These are phyloP conservation scores for Lipomyces yamadae DNA, from an alignment of 805 yeast genomes.

Conservation along the genomic window DNA sequence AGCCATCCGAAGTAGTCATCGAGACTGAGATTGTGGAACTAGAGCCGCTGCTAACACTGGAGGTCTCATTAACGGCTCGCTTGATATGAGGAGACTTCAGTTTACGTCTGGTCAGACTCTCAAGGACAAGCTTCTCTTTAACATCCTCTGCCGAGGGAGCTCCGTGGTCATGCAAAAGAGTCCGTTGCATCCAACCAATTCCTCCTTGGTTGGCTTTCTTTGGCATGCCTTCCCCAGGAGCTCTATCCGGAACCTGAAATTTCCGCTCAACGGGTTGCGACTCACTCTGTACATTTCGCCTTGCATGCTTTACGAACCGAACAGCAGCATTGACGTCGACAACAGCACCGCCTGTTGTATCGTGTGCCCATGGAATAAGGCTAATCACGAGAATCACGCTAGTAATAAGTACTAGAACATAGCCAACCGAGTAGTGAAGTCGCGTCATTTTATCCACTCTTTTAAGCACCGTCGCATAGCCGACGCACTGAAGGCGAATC, in stretches of 20 bases:
- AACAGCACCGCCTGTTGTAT: background rate
- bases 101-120: slow-evolving; percentile 8
- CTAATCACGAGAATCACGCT: background rate
- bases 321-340: background rate
- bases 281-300: background rate
- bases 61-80: slow-evolving; percentile 27
- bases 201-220: background rate
- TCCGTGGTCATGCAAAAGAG: background rate
- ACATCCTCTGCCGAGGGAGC: background rate
- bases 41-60: background rate
- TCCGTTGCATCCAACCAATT: background rate
- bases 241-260: background rate
- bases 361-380: background rate
- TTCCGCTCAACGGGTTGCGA: background rate
- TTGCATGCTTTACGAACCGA: background rate
- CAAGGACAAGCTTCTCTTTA: slow-evolving; percentile 2
- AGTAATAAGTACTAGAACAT: background rate
- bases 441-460: background rate
- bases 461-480: background rate
- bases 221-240: background rate
- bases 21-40: background rate
- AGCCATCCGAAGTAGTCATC: background rate
- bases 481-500: background rate
- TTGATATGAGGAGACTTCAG: slow-evolving; percentile 8
- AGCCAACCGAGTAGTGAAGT: background rate